Percentiles rank a stretch among this genome's conserved stretches.
phyloP scores from a whole-genome alignment of 352 stramenopile species.

The Phytopythium vexans region DNA sequence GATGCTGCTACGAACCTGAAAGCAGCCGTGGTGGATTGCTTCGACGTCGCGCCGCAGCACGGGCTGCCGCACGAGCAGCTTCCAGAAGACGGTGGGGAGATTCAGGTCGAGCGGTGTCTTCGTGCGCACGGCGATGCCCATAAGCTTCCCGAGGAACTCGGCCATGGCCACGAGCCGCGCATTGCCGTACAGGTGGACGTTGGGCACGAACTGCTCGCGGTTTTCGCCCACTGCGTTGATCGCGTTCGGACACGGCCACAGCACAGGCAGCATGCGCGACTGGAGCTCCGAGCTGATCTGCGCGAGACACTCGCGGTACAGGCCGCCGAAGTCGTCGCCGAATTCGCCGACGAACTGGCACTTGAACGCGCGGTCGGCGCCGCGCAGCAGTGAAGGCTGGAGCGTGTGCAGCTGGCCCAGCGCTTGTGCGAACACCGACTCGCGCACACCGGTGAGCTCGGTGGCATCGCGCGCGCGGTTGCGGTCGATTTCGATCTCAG shows the following conservation, averaged over 20 bases:
- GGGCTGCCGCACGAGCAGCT: constrained; percentile 83
- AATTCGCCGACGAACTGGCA: constrained; percentile 91
- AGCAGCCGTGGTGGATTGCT: constrained; percentile 76
- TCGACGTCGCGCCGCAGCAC: constrained; percentile 83
- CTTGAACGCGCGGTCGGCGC: constrained; percentile 88
- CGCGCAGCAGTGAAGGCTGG: constrained; percentile 81
- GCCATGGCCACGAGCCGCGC: constrained; percentile 82
- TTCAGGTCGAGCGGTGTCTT: constrained; percentile 93
- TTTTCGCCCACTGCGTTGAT: constrained; percentile 84
- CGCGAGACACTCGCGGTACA: constrained; percentile 88
- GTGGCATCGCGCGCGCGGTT: constrained; percentile 66
- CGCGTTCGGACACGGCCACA: constrained; percentile 89
- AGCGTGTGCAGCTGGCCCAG: constrained; percentile 85
- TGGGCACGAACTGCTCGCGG: constrained; percentile 84
- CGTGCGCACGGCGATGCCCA: constrained; percentile 91
- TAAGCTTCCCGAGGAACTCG: constrained; percentile 93
- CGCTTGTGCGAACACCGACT: constrained; percentile 84
- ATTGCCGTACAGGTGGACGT: constrained; percentile 50
- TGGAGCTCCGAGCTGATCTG: constrained; percentile 88
- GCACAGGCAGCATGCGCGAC: constrained; percentile 73
- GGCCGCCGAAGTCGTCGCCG: constrained; percentile 86
- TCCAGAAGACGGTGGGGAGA: constrained; percentile 91
- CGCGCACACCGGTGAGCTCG: constrained; percentile 49
- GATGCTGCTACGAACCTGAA: constrained; percentile 31
- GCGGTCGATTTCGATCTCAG: constrained; percentile 86